Evolutionary conservation across 2,329 filamentous ascomycete genomes (phyloP), one percentile per base, ranked within the genome.

Genomic region (Alternaria sp.): DNA sequence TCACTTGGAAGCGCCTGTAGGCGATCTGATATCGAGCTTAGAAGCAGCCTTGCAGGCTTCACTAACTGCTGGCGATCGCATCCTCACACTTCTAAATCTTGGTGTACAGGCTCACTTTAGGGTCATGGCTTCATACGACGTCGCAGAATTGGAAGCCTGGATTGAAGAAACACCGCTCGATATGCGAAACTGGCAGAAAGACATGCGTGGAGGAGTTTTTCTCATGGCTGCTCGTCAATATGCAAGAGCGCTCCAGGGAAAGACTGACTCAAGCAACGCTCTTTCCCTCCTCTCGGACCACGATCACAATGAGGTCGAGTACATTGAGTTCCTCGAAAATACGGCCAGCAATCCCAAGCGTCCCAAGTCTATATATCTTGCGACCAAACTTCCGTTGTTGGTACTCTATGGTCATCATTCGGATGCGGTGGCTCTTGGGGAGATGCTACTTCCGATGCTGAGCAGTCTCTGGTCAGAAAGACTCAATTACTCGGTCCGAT

Each of bases 121-220:
- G 67, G 86, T 93, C 59, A 93, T 90, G 77, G 86, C 87, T 12
- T 90, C 89, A 67, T 88, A 92, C 66, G 90, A 92, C 62, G 83
- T 89, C 51, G 82, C 83, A 13, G 91, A 94, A 59, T 81, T 93
- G 0, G 91, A 93, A 74, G 85, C 85, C 0, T 92, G 89, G 73
- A 91, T 90, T 69, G 86, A 88, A 51, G 92, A 90, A 64, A 86
- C 89, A n/a, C 90, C 89, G 63, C 87, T 93, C 64, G 91, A 93
- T 66, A 87, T 92, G 61, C 87, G 88, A 2, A 88, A 90, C 53
- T 94, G 91, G 91, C 83, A 89, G 50, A 82, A 85, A 47, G 91
- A 93, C 70, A 86, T 90, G 1, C 85, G 91, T 61, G 92, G 92
- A 15, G 92, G 92, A 3, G 88, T 88, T 0, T 82, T 93, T 55